phyloP scores from a whole-genome alignment of 495 filamentous ascomycete species.

The Rostrohypoxylon terebratum region DNA sequence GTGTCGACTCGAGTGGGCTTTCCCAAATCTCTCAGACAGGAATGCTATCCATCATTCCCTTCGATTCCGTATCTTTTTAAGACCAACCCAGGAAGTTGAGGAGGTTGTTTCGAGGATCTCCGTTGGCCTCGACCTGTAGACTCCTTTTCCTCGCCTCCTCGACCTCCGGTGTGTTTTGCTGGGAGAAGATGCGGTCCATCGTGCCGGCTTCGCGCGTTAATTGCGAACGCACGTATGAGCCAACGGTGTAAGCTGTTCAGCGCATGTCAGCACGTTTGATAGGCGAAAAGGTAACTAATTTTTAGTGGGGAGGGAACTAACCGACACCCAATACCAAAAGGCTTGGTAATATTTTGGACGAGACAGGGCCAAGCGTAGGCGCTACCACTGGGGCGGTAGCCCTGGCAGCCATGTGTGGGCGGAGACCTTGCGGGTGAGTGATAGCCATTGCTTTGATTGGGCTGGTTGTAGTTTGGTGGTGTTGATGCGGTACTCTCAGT shows the following conservation, averaged over 20 bases:
- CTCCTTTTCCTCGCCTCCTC: constrained; percentile 46
- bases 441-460: constrained; percentile 36
- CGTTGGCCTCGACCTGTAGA: constrained; percentile 50
- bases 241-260: constrained; percentile 48
- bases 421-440: constrained; percentile 40
- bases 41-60: constrained; percentile 14
- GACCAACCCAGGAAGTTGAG: constrained; percentile 57
- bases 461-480: background rate
- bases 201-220: constrained; percentile 48
- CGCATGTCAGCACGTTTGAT: constrained; percentile 26
- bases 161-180: constrained; percentile 56
- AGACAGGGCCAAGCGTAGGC: constrained; percentile 39
- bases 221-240: constrained; percentile 49
- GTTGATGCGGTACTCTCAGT: constrained; percentile 26
- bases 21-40: constrained; percentile 9
- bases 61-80: background rate
- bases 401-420: constrained; percentile 43
- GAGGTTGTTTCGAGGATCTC: constrained; percentile 54
- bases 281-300: background rate
- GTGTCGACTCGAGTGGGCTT: constrained; percentile 16
- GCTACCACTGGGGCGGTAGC: constrained; percentile 15
- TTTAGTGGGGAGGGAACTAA: constrained; percentile 28
- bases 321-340: constrained; percentile 47
- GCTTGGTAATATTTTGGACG: constrained; percentile 45
- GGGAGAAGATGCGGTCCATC: constrained; percentile 56